Evolutionary conservation across 176 grass and related monocot species (phyloP).

Genomic region (Poa pratensis): DNA sequence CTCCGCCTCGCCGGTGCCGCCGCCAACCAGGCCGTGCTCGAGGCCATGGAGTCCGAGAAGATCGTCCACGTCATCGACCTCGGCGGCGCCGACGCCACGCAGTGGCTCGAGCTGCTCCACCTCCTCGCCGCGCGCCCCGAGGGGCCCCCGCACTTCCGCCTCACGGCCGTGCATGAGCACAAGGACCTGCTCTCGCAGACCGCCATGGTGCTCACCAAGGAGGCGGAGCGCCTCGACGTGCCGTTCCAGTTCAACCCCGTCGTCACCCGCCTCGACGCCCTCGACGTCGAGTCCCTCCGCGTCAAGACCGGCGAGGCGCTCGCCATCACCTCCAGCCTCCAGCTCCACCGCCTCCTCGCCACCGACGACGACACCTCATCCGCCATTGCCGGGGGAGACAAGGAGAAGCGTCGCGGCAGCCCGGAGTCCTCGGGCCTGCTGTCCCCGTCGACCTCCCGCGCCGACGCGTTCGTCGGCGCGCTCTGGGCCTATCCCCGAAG

Average conservation of each 20-base stretch:
- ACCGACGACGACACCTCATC: conserved; percentile 18
- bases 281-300: conserved; percentile 73
- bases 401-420: conserved; percentile 12
- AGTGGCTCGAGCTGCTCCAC: conserved; percentile 81
- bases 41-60: conserved; percentile 91
- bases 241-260: conserved; percentile 95
- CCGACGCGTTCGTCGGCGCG: conserved; percentile 62
- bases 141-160: conserved; percentile 84
- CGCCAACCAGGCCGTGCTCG: conserved; percentile 75
- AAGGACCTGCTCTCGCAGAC: conserved; percentile 58
- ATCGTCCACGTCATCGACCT: conserved; percentile 89
- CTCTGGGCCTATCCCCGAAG: conserved; percentile 71
- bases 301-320: conserved; percentile 92
- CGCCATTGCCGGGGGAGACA: neutral
- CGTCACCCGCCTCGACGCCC: conserved; percentile 49
- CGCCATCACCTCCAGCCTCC: conserved; percentile 73
- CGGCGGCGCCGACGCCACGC: conserved; percentile 68
- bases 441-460: conserved; percentile 47
- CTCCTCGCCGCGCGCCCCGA: conserved; percentile 65
- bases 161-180: conserved; percentile 70
- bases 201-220: conserved; percentile 67
- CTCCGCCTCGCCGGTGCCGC: conserved; percentile 67
- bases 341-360: conserved; percentile 72
- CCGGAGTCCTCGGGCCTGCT: conserved; percentile 42
- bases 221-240: conserved; percentile 83